A percentile compares a stretch with the other conserved stretches of the same genome.
These are phyloP conservation scores for Claviceps arundinis DNA, from an alignment of 2,329 filamentous ascomycete species.

Conservation along the genomic window DNA sequence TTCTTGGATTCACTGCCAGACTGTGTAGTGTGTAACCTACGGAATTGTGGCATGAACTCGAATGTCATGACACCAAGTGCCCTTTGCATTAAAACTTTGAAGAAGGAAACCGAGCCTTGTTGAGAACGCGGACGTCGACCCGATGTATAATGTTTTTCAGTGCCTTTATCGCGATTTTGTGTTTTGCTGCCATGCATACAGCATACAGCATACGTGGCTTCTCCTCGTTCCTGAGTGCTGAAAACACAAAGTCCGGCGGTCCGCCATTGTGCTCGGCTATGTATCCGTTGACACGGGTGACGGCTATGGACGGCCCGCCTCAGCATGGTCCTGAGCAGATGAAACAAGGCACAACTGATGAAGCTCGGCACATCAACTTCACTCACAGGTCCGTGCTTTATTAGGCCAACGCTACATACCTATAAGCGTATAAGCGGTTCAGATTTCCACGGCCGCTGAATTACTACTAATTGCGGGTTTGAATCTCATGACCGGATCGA, in stretches of 20 bases:
- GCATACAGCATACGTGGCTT: background rate
- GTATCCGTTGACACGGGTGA: too few species aligned
- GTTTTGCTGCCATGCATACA: background rate
- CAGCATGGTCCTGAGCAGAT: background rate
- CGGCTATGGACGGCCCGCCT: background rate
- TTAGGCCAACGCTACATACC: background rate
- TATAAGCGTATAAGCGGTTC: background rate
- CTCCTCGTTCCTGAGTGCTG: background rate
- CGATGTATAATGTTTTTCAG: background rate
- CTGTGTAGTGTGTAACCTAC: background rate
- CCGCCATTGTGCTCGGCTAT: background rate
- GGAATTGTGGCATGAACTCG: background rate
- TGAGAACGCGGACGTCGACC: background rate
- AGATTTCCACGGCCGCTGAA: background rate
- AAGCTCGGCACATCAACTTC: background rate
- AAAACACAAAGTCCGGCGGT: background rate
- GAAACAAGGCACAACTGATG: background rate
- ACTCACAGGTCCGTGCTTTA: background rate
- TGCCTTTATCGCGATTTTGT: background rate
- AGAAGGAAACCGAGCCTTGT: background rate
- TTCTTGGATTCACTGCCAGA: background rate
- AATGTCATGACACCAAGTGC: background rate
- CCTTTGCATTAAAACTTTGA: background rate
- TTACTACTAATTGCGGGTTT: background rate
- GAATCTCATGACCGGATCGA: background rate